Evolutionary conservation across 2,329 filamentous ascomycete genomes (phyloP).

Genomic region (Ustilaginoidea virens): DNA sequence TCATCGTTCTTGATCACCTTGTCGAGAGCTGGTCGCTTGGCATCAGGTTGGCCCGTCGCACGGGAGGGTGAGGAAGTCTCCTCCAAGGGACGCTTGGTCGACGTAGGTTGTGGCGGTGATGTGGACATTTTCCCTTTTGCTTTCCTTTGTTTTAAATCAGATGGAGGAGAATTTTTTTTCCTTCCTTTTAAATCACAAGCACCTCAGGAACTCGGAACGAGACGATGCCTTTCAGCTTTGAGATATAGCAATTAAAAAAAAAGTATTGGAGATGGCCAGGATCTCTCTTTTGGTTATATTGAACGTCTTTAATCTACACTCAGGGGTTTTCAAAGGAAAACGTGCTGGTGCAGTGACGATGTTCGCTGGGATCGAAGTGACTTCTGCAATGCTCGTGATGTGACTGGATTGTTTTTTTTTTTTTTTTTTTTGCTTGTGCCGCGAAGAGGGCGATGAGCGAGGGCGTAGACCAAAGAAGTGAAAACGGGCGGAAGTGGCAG

Average conservation of each 20-base stretch:
- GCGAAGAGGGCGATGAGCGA: slow-evolving; percentile 16
- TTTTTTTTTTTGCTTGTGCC: slow-evolving; percentile 14
- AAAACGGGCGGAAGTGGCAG: slow-evolving; percentile 14
- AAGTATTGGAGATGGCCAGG: slow-evolving; percentile 11
- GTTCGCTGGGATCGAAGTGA: slow-evolving; percentile 22
- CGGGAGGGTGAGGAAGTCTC: slow-evolving; percentile 91
- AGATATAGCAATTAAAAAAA: background rate
- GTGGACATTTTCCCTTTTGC: slow-evolving; percentile 48
- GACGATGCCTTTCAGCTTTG: too few species aligned
- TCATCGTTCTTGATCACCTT: slow-evolving; percentile 65
- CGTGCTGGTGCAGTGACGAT: slow-evolving; percentile 65
- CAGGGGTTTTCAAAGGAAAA: slow-evolving; percentile 79
- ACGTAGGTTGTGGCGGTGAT: slow-evolving; percentile 49
- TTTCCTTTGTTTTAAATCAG: slow-evolving; percentile 1
- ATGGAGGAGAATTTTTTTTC: background rate
- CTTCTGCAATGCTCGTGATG: slow-evolving; percentile 26
- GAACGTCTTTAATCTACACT: slow-evolving; percentile 45
- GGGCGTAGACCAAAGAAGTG: slow-evolving; percentile 16
- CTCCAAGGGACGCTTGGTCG: slow-evolving; percentile 84
- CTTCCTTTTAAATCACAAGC: slow-evolving; percentile 14
- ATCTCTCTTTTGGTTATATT: slow-evolving; percentile 16
- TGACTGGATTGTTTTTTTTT: slow-evolving; percentile 9
- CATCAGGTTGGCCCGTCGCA: slow-evolving; percentile 84
- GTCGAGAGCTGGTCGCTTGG: slow-evolving; percentile 90
- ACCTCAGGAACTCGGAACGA: slow-evolving; percentile 1